phyloP scores from a whole-genome alignment of 2,329 filamentous ascomycete species.

The Colletotrichum lupini region DNA sequence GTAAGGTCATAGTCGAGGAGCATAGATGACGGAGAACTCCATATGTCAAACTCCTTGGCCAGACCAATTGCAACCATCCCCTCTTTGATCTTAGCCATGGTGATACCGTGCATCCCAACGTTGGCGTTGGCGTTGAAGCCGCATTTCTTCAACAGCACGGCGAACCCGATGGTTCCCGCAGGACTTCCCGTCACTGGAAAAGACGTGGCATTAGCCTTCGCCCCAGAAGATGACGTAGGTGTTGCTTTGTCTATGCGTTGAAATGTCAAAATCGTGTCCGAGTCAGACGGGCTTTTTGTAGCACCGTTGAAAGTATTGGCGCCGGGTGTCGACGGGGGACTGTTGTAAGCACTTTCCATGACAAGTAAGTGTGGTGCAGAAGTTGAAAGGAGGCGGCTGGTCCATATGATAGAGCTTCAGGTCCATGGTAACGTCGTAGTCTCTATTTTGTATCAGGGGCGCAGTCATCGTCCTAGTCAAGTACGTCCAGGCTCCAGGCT shows the following conservation, averaged over 20 bases:
- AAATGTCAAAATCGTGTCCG: not conserved
- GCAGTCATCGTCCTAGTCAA: too few relatives aligned
- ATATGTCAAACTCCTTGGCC: slow-evolving; percentile 11
- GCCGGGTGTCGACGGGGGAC: not conserved
- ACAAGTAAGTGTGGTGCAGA: not conserved
- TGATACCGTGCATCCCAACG: not conserved
- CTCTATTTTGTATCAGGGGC: not conserved
- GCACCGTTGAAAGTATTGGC: not conserved
- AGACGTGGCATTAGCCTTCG: too few relatives aligned
- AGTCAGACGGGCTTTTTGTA: not conserved
- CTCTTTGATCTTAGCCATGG: slow-evolving; percentile 2
- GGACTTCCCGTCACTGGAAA: too few relatives aligned
- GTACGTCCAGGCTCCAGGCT: too few relatives aligned
- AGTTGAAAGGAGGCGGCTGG: not conserved
- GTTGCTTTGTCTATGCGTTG: not conserved
- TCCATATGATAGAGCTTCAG: not conserved
- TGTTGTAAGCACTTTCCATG: not conserved
- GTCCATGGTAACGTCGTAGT: not conserved
- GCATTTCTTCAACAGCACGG: not conserved
- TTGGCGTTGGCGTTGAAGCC: not conserved
- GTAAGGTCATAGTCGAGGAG: slow-evolving; percentile 1
- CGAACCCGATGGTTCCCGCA: not conserved
- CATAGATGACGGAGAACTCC: not conserved
- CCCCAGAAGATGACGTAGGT: not conserved
- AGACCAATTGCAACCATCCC: not conserved